A percentile compares a stretch with the other conserved stretches of the same genome.
These are phyloP conservation scores for Agapanthus africanus DNA, from an alignment of 106 monocot genomes.

Conservation along the genomic window DNA sequence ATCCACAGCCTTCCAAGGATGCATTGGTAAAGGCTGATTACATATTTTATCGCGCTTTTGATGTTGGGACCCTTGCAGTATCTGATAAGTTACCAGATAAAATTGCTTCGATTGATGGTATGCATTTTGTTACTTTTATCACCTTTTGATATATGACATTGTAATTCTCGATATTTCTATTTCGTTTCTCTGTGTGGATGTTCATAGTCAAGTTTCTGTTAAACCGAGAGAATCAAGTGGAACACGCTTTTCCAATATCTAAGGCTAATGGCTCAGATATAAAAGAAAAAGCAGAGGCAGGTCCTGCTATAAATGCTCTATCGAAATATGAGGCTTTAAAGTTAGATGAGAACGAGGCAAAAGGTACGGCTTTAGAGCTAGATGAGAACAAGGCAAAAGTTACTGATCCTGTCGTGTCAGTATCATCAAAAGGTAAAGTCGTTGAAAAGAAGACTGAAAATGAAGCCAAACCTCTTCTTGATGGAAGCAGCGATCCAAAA, in stretches of 20 bases:
- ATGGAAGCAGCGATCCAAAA: neutral
- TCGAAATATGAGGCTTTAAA: neutral
- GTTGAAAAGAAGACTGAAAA: too few relatives aligned
- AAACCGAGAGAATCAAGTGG: constrained; percentile 13
- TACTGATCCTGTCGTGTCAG: neutral
- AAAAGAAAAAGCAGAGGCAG: constrained; percentile 2
- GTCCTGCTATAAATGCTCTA: neutral
- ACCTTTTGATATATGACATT: neutral
- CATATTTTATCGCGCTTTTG: constrained; percentile 38
- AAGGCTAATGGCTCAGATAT: neutral
- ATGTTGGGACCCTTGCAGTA: constrained; percentile 37
- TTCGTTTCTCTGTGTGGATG: neutral
- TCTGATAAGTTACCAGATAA: constrained; percentile 27
- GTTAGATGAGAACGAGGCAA: too few relatives aligned
- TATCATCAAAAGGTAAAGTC: neutral
- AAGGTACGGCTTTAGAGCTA: neutral
- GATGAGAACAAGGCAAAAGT: neutral
- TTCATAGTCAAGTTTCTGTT: constrained; percentile 31
- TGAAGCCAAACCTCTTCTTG: too few relatives aligned
- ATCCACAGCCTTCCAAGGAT: constrained; percentile 32
- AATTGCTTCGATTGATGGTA: constrained; percentile 47
- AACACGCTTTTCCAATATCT: constrained; percentile 1
- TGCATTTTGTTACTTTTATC: constrained; percentile 1
- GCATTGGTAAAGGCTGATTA: constrained; percentile 38
- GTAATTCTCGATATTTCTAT: neutral